Evolutionary conservation across 306 rosid genomes (phyloP), one percentile per base, ranked within the genome.

Genomic region (Chamaecrista fasciculata): DNA sequence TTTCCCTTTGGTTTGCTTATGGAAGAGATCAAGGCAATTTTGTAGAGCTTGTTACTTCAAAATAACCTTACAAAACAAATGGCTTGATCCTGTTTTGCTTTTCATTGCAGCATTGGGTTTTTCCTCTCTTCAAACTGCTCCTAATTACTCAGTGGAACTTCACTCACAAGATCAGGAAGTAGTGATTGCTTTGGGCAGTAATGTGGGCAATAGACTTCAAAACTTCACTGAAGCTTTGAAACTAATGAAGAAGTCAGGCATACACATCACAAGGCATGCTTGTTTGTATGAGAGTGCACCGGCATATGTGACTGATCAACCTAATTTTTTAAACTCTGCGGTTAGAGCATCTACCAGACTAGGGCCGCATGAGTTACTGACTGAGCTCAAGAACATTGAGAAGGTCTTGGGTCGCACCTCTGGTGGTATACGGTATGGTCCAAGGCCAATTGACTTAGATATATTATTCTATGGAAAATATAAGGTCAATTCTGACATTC

Each of bases 281-380:
- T 86, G 97, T 67, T 73, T 94, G 66, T 94, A 91, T 68, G 99
- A 94, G 82, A 88, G 95, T 46, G 91, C 97, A 28, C 97, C 99
- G 0, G 97, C 92, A 26, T 88, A 94, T 40, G 89, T 94, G 33
- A 88, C 95, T 15, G 83, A 91, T 70, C 97, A 91, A 66, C 97
- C 96, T 66, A 82, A 77, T 51, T 94, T 94, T 68, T 78, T 94
- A 72, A 91, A 91, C 72, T 91, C 97, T 48, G 97, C 99, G n/a
- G 87, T 94, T 37, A 82, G 95, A 79, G 99, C 88, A 21, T 51
- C 82, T 28, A 88, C 97, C 47, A 85, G 85, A 71, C 95, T 90
- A 1, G 91, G 97, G 16, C 98, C 99, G 5, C 95, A 88, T 84
- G 97, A 91, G 65, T 73, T 88, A 51, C 49, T 94, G 80, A 79